Percentiles rank a stretch among this genome's conserved stretches.
These are phyloP conservation scores for Aspergillus transmontanensis DNA, from an alignment of 2,329 filamentous ascomycete genomes.

Conservation along the genomic window DNA sequence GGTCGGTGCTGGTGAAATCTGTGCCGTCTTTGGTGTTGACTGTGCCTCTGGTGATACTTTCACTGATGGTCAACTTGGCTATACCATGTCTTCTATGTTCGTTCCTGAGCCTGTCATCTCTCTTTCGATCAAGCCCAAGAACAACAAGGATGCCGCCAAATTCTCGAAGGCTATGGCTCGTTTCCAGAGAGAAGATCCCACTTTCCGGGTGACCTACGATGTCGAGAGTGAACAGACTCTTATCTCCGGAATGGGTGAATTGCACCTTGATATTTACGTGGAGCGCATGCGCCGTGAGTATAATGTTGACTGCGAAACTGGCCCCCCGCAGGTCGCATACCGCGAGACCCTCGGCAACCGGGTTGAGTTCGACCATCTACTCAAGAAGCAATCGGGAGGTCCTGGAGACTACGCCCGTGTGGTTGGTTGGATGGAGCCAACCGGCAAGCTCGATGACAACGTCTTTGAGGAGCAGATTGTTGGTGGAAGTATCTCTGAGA, in stretches of 20 bases:
- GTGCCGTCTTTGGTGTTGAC: conserved; percentile 96
- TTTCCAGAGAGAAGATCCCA: conserved; percentile 97
- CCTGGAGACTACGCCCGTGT: conserved; percentile 95
- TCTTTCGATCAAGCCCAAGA: conserved; percentile 94
- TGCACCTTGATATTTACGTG: conserved; percentile 96
- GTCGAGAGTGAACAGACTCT: conserved; percentile 93
- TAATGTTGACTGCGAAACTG: conserved; percentile 92
- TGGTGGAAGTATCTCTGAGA: conserved; percentile 90
- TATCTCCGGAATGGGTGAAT: conserved; percentile 96
- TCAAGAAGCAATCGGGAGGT: conserved; percentile 94
- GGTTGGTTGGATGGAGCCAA: conserved; percentile 87
- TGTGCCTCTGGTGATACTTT: conserved; percentile 98
- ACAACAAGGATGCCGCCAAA: conserved; percentile 85
- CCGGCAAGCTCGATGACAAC: conserved; percentile 71
- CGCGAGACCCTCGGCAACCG: conserved; percentile 84
- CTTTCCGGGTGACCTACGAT: conserved; percentile 93
- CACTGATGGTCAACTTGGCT: conserved; percentile 88
- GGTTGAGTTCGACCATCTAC: conserved; percentile 85
- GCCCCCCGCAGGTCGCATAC: conserved; percentile 95
- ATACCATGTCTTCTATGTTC: conserved; percentile 96
- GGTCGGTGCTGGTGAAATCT: conserved; percentile 95
- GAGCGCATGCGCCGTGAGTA: conserved; percentile 97
- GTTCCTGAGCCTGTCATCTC: conserved; percentile 98
- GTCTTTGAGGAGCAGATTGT: conserved; percentile 83
- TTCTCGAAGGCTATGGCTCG: conserved; percentile 99